Evolutionary conservation across 441 rosid genomes (phyloP).

Genomic region (Gossypium armourianum): DNA sequence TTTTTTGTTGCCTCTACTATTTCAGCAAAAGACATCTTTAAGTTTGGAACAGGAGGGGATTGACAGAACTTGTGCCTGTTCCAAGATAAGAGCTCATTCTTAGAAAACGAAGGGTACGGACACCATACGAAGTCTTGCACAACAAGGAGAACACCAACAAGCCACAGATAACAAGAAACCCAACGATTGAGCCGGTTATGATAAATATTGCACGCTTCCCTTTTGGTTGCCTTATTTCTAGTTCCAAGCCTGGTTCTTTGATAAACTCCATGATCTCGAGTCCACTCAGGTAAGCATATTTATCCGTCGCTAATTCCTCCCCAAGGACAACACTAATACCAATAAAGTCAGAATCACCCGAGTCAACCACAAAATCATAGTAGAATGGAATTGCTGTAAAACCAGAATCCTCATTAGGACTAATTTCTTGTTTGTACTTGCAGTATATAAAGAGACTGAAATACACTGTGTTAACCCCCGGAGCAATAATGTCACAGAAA

Average conservation of each 20-base stretch:
- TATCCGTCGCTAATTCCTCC: background rate
- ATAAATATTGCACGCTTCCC: constrained; percentile 14
- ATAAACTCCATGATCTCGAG: constrained; percentile 44
- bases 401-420: background rate
- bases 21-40: constrained; percentile 30
- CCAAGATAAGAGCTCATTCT: background rate
- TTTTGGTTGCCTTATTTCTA: background rate
- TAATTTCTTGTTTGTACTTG: constrained; percentile 15
- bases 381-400: constrained; percentile 26
- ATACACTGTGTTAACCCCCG: background rate
- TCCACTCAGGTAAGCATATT: constrained; percentile 38
- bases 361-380: constrained; percentile 36
- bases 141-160: constrained; percentile 15
- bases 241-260: constrained; percentile 12
- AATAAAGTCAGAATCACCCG: constrained; percentile 30
- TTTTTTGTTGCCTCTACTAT: constrained; percentile 9
- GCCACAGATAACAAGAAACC: constrained; percentile 20
- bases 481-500: constrained; percentile 38
- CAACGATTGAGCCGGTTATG: constrained; percentile 29
- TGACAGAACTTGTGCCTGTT: background rate
- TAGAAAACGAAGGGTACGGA: constrained; percentile 1
- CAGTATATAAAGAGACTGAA: constrained; percentile 24
- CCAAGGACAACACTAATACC: constrained; percentile 33
- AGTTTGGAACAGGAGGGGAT: constrained; percentile 22
- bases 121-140: constrained; percentile 16